phyloP scores from a whole-genome alignment of 1,284 basidiomycete genomes.

The Malassezia furfur region DNA sequence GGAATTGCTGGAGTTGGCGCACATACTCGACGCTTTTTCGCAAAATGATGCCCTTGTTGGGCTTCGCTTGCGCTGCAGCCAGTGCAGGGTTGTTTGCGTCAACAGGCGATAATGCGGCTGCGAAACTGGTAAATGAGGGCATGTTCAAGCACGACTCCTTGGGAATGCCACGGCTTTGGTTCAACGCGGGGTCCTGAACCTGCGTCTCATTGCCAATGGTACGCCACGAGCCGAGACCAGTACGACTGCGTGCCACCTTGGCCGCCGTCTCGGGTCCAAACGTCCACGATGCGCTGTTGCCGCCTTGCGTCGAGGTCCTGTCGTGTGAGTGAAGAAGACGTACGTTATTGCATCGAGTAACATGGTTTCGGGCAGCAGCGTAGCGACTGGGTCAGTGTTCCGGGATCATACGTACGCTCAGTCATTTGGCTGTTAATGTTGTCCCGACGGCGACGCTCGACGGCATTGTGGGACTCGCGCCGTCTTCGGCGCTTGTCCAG shows the following conservation, averaged over 20 bases:
- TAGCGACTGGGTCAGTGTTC: conserved; percentile 54
- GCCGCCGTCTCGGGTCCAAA: conserved; percentile 1
- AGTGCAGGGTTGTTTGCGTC: conserved; percentile 30
- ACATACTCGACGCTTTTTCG: conserved; percentile 47
- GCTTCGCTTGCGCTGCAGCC: conserved; percentile 41
- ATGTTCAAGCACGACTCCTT: conserved; percentile 18
- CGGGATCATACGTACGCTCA: conserved; percentile 51
- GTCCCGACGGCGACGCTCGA: conserved; percentile 72
- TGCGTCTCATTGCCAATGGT: background rate
- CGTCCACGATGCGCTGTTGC: conserved; percentile 24
- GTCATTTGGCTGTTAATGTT: conserved; percentile 90
- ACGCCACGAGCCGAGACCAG: background rate
- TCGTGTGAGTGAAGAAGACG: conserved; percentile 19
- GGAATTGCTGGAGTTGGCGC: conserved; percentile 39
- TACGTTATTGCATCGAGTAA: conserved; percentile 32
- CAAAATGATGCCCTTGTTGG: conserved; percentile 47
- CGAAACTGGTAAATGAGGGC: conserved; percentile 25
- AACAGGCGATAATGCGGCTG: conserved; percentile 32
- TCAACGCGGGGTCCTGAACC: conserved; percentile 5
- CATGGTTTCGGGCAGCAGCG: conserved; percentile 64
- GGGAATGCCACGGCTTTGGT: conserved; percentile 16
- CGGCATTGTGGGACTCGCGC: conserved; percentile 78
- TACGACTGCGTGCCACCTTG: background rate
- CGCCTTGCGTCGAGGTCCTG: conserved; percentile 28
- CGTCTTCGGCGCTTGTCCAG: conserved; percentile 65